Evolutionary conservation across 2,329 filamentous ascomycete genomes (phyloP), one percentile per base, ranked within the genome.

Genomic region (Xenosphaeropsis pyriputrescens): DNA sequence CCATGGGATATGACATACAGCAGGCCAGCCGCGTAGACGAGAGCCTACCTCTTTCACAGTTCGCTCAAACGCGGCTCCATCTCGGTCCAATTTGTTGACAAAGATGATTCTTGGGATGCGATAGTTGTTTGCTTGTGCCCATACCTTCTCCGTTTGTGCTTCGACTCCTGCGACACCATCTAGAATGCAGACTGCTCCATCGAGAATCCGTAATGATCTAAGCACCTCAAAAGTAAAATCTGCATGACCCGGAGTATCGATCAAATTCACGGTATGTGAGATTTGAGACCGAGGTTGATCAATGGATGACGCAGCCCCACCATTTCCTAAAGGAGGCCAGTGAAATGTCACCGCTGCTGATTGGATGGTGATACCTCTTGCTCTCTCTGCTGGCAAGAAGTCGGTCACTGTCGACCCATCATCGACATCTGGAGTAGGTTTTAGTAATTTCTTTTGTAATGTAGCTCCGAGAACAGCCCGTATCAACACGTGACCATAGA

Each of bases 181-280:
- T 6, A 94, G 75, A 50, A 94, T 88, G 51, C 85, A 93, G n/a
- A 94, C 79, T 2, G 85, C 85, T 5, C 86, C 86, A 53, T 94
- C 86, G 0, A 94, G 68, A 26, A 94, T 81, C 15, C 85, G 78
- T 6, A 96, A 65, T 22, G 89, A 96, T 11, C 91, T 76, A 46
- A 95, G 72, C 2, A 96, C 91, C 57, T 98, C 91, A 52, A 96
- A 96, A 1, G 89, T 86, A 50, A 98, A 98, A 56, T 98, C 91
- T 16, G 93, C 88, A 54, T 98, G 91, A 1, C 91, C 91, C 2
- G 91, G 91, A 0, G 91, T 96, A 56, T 98, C 91, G 42, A 98
- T 96, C 2, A 94, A 64, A 54, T 94, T 94, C 57, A 94, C 78
- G 5, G 77, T 83, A 54, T 89, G 76, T 2, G 72, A 57, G 6